These are phyloP conservation scores for Diddensiella caesifluorescens DNA, from an alignment of 805 yeast genomes.

Conservation along the genomic window DNA sequence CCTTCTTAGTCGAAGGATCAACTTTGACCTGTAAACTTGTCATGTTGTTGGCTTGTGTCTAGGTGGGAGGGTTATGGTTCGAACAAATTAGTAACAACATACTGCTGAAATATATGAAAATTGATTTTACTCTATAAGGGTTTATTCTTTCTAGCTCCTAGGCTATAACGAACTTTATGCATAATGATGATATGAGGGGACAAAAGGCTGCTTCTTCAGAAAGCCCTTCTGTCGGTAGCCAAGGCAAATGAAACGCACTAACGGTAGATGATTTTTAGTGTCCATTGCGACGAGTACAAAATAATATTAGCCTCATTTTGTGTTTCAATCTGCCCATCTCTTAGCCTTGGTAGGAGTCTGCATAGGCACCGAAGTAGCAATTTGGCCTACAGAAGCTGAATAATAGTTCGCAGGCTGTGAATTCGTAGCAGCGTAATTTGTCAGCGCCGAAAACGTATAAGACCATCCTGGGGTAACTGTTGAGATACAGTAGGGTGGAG, in stretches of 20 bases:
- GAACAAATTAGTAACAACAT: no score
- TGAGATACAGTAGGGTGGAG: slow-evolving; percentile 45
- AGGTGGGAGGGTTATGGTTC: neutral
- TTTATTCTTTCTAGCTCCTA: no score
- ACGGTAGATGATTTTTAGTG: no score
- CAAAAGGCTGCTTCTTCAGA: no score
- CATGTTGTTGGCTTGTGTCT: neutral
- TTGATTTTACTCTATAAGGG: no score
- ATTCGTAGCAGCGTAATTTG: slow-evolving; percentile 61
- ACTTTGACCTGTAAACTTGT: slow-evolving; percentile 18
- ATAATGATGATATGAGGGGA: no score
- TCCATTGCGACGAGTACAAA: neutral
- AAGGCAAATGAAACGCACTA: no score
- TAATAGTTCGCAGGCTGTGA: slow-evolving; percentile 24
- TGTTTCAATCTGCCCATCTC: slow-evolving; percentile 14
- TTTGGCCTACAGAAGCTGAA: slow-evolving; percentile 18
- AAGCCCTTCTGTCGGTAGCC: no score
- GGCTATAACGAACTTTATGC: no score
- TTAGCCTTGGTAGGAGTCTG: slow-evolving; percentile 11
- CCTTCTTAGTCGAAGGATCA: slow-evolving; percentile 21
- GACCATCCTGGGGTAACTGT: slow-evolving; percentile 86
- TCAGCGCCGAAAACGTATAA: slow-evolving; percentile 55
- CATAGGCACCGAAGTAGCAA: slow-evolving; percentile 14
- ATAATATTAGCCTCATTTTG: neutral
- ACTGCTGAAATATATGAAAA: no score